Conservation (phyloP, 1,284 basidiomycete species). For the Fomitopsis pinicola region DNA sequence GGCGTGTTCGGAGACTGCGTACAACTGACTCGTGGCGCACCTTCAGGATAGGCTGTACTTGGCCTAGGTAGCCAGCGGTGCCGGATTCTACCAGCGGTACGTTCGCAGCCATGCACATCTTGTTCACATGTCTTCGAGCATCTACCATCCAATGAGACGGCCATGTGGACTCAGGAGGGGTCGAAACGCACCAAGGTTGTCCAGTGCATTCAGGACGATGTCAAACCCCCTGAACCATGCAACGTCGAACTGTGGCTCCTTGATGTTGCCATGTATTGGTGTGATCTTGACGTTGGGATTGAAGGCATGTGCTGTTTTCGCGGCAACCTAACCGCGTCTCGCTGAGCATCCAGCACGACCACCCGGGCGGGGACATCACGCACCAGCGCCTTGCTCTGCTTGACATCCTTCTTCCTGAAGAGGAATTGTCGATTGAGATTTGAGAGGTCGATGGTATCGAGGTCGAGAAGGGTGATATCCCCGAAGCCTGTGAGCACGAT, state of each 20-base stretch:
- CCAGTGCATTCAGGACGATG: conserved; percentile 93
- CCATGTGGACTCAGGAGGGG: background rate
- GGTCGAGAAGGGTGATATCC: conserved; percentile 89
- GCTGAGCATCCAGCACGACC: background rate
- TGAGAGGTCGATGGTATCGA: conserved; percentile 98
- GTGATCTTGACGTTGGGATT: conserved; percentile 88
- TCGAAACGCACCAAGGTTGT: conserved; percentile 78
- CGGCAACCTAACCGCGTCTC: conserved; percentile 63
- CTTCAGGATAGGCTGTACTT: conserved; percentile 75
- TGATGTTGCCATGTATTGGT: conserved; percentile 94
- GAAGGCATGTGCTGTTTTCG: conserved; percentile 85
- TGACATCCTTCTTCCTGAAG: conserved; percentile 96
- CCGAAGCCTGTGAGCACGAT: conserved; percentile 91
- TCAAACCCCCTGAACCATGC: conserved; percentile 90
- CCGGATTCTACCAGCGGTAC: conserved; percentile 96
- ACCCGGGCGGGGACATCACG: conserved; percentile 1
- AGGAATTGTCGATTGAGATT: conserved; percentile 98
- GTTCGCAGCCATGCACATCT: conserved; percentile 91
- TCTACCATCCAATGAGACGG: conserved; percentile 41
- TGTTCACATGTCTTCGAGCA: conserved; percentile 91
- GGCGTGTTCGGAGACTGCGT: background rate
- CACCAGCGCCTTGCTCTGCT: conserved; percentile 91
- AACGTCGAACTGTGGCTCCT: conserved; percentile 88
- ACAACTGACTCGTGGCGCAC: conserved; percentile 29
- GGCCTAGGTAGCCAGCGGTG: conserved; percentile 92